These are phyloP conservation scores for Fraxinus pennsylvanica DNA, from an alignment of 257 asterid species.

Conservation along the genomic window DNA sequence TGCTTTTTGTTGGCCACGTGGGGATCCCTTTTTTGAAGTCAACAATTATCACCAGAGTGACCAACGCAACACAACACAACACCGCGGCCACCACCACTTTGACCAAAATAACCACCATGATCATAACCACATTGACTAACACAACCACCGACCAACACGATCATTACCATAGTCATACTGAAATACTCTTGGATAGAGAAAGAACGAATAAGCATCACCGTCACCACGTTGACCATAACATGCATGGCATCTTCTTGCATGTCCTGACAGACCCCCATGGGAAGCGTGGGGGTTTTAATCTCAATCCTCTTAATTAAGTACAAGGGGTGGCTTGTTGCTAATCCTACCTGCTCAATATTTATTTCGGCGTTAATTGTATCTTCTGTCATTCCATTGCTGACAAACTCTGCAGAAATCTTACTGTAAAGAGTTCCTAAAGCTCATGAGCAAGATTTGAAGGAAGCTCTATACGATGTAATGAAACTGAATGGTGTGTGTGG, in stretches of 20 bases:
- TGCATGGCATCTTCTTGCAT: conserved; percentile 97
- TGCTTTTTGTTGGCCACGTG: too few relatives aligned
- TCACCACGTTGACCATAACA: conserved; percentile 94
- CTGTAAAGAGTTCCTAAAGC: conserved; percentile 89
- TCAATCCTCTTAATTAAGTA: conserved; percentile 85
- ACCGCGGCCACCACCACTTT: conserved; percentile 16
- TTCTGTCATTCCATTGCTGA: conserved; percentile 85
- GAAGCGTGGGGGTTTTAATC: conserved; percentile 90
- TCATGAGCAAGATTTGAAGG: conserved; percentile 61
- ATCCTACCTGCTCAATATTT: conserved; percentile 93
- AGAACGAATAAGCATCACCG: conserved; percentile 47
- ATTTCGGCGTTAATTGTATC: conserved; percentile 75
- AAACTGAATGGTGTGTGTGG: conserved; percentile 67
- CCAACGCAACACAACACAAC: not conserved
- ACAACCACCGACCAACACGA: conserved; percentile 21
- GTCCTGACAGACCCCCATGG: conserved; percentile 96
- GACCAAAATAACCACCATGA: conserved; percentile 27
- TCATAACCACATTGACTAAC: conserved; percentile 26
- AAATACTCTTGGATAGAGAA: conserved; percentile 25
- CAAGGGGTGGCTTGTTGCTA: conserved; percentile 95
- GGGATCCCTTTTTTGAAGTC: too few relatives aligned
- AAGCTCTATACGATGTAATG: conserved; percentile 57
- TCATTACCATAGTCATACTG: conserved; percentile 33
- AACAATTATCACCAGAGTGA: not conserved
- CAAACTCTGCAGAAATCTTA: conserved; percentile 82